phyloP scores from a whole-genome alignment of 805 yeast species.

The Lachancea mirantina region DNA sequence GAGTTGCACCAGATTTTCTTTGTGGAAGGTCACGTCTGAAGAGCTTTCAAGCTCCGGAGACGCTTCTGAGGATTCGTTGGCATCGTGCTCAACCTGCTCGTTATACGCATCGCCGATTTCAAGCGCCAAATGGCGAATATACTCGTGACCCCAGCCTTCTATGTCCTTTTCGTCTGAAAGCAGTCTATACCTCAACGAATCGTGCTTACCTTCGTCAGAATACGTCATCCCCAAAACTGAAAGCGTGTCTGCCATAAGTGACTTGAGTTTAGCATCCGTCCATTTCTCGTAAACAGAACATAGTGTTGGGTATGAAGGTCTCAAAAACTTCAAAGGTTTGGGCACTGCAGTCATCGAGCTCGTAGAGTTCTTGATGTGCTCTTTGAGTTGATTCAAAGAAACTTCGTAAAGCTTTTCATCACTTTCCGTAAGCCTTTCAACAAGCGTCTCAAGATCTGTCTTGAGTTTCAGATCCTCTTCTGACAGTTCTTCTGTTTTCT shows the following conservation, averaged over 20 bases:
- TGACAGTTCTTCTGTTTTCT: slow-evolving; percentile 62
- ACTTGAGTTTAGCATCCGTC: slow-evolving; percentile 43
- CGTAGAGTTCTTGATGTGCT: slow-evolving; percentile 81
- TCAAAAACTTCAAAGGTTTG: slow-evolving; percentile 89
- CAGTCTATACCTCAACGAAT: slow-evolving; percentile 73
- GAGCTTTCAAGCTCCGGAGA: slow-evolving; percentile 13
- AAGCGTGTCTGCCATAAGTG: slow-evolving; percentile 73
- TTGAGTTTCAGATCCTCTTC: slow-evolving; percentile 91
- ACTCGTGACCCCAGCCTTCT: slow-evolving; percentile 96
- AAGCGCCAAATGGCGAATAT: slow-evolving; percentile 88
- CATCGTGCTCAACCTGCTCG: slow-evolving; percentile 38
- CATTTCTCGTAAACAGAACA: slow-evolving; percentile 61
- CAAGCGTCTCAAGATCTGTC: slow-evolving; percentile 77
- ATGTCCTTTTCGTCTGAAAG: slow-evolving; percentile 49
- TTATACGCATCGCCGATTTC: slow-evolving; percentile 88
- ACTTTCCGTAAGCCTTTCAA: slow-evolving; percentile 63
- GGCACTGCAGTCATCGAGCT: slow-evolving; percentile 99
- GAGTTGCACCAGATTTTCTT: slow-evolving; percentile 48
- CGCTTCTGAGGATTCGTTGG: slow-evolving; percentile 17
- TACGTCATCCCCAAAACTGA: slow-evolving; percentile 95
- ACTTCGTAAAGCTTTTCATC: slow-evolving; percentile 42
- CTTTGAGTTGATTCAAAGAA: slow-evolving; percentile 65
- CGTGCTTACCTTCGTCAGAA: slow-evolving; percentile 71
- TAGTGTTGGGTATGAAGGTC: slow-evolving; percentile 76
- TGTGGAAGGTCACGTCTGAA: slow-evolving; percentile 24